Evolutionary conservation across 768 basidiomycete species (phyloP).

Genomic region (Galerina marginata): DNA sequence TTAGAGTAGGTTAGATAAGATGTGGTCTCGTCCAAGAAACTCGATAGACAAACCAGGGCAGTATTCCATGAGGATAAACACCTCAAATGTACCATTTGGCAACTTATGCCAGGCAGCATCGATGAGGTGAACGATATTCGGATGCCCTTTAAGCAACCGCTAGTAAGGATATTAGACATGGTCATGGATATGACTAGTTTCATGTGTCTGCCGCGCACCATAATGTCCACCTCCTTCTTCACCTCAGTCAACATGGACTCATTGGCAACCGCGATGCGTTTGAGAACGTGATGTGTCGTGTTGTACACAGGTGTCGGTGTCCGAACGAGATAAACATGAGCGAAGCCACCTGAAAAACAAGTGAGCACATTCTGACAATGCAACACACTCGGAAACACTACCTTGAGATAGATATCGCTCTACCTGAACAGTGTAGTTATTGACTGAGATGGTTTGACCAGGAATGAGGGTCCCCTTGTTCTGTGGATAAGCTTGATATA

Average conservation of each 20-base stretch:
- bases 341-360: slow-evolving; percentile 81
- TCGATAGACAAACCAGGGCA: slow-evolving; percentile 72
- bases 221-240: slow-evolving; percentile 97
- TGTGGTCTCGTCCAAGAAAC: background rate
- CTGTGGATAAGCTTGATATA: slow-evolving; percentile 51
- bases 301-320: slow-evolving; percentile 87
- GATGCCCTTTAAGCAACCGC: slow-evolving; percentile 91
- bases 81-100: slow-evolving; percentile 86
- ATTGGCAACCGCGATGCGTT: slow-evolving; percentile 91
- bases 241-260: slow-evolving; percentile 92
- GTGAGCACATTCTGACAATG: background rate
- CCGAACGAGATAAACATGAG: slow-evolving; percentile 95
- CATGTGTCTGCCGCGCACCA: slow-evolving; percentile 61
- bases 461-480: slow-evolving; percentile 75
- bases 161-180: slow-evolving; percentile 39
- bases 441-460: slow-evolving; percentile 89
- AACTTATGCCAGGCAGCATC: slow-evolving; percentile 92
- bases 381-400: slow-evolving; percentile 33
- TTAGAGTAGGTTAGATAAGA: slow-evolving; percentile 32
- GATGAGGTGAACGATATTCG: slow-evolving; percentile 94
- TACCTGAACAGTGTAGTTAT: slow-evolving; percentile 88
- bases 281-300: slow-evolving; percentile 95
- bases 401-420: slow-evolving; percentile 97
- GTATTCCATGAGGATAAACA: slow-evolving; percentile 99
- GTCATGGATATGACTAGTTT: slow-evolving; percentile 4